Evolutionary conservation across 2,329 filamentous ascomycete genomes (phyloP).

Genomic region (Dactylellina parvicollis): DNA sequence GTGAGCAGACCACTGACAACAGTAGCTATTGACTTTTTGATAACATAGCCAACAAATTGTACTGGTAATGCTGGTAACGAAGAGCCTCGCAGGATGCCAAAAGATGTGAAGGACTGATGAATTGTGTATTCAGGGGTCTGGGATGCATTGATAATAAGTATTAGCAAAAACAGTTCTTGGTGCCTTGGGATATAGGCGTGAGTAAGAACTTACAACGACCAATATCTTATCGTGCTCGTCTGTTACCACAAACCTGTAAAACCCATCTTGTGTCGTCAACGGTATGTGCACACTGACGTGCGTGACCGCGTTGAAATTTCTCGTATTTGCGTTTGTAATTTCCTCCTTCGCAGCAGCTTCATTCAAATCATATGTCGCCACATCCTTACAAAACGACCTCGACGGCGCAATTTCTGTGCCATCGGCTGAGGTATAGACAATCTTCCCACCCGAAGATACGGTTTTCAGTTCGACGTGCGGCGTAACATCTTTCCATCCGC

Average conservation of each 20-base stretch:
- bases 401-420: slow-evolving; percentile 38
- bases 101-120: slow-evolving; percentile 47
- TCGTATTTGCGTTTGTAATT: slow-evolving; percentile 47
- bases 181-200: not conserved
- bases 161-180: not conserved
- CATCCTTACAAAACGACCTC: slow-evolving; percentile 38
- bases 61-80: slow-evolving; percentile 44
- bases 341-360: slow-evolving; percentile 25
- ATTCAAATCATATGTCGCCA: slow-evolving; percentile 36
- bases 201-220: slow-evolving; percentile 31
- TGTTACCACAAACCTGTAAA: slow-evolving; percentile 51
- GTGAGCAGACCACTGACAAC: slow-evolving; percentile 43
- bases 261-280: slow-evolving; percentile 49
- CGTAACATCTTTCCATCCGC: slow-evolving; percentile 44
- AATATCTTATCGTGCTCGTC: slow-evolving; percentile 49
- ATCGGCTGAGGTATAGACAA: slow-evolving; percentile 36
- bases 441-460: slow-evolving; percentile 39
- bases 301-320: slow-evolving; percentile 37
- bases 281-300: slow-evolving; percentile 48
- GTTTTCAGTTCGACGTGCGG: slow-evolving; percentile 44
- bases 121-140: slow-evolving; percentile 52
- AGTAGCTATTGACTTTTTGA: slow-evolving; percentile 44
- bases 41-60: slow-evolving; percentile 43
- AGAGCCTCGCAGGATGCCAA: slow-evolving; percentile 44
- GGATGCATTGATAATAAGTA: not conserved